Percentiles rank a stretch among this genome's conserved stretches.
Evolutionary conservation across 257 asterid genomes (phyloP).

Genomic region (Cruciata laevipes): DNA sequence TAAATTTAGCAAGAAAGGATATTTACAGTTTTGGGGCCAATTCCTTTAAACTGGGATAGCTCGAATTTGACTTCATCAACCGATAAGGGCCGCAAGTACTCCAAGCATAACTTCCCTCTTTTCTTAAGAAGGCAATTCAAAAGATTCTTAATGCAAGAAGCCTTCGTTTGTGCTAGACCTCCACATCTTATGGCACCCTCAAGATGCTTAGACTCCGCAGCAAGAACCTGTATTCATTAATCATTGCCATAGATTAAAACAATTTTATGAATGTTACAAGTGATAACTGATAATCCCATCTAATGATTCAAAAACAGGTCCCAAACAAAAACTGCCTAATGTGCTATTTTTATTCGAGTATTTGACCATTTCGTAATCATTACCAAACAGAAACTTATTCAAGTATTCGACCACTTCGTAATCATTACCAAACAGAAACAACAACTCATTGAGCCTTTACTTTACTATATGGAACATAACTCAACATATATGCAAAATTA

Average conservation of each 20-base stretch:
- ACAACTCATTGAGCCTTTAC: background rate
- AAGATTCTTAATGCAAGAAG: constrained; percentile 63
- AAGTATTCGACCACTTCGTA: too few species aligned
- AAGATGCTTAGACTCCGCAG: constrained; percentile 51
- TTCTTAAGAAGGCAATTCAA: constrained; percentile 48
- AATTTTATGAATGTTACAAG: too few species aligned
- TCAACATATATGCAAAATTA: background rate
- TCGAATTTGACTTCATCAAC: constrained; percentile 65
- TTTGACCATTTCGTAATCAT: background rate
- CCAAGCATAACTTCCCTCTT: constrained; percentile 73
- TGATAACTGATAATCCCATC: too few species aligned
- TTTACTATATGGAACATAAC: background rate
- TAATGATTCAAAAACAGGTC: background rate
- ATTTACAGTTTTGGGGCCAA: constrained; percentile 83
- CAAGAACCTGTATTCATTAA: constrained; percentile 46
- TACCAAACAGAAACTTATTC: too few species aligned
- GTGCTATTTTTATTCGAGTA: background rate
- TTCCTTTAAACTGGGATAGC: constrained; percentile 71
- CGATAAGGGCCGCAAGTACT: constrained; percentile 62
- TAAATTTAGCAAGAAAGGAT: background rate
- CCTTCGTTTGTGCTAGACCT: constrained; percentile 75
- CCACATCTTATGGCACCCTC: constrained; percentile 89
- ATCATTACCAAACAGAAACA: background rate
- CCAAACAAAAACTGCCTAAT: background rate
- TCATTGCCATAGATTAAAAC: background rate